These are phyloP conservation scores for Botrytis cinerea DNA, from an alignment of 2,329 filamentous ascomycete genomes.

Conservation along the genomic window DNA sequence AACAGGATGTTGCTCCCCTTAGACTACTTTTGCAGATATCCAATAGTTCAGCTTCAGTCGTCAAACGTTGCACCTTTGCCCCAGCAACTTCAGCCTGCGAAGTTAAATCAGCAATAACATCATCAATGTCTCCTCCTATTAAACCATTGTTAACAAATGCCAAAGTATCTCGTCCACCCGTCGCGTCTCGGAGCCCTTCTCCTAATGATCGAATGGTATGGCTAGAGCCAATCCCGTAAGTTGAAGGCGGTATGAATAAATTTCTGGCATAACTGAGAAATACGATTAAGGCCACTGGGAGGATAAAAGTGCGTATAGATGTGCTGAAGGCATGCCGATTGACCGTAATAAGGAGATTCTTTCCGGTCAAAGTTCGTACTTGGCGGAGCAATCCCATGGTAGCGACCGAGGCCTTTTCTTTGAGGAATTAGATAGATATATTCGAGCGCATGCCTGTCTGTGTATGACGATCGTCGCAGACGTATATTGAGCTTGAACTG, in stretches of 20 bases:
- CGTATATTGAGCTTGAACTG: not conserved
- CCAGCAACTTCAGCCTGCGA: conserved; percentile 57
- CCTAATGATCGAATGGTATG: conserved; percentile 63
- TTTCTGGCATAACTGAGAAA: conserved; percentile 75
- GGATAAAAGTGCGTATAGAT: conserved; percentile 57
- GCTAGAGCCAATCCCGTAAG: conserved; percentile 69
- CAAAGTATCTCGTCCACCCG: conserved; percentile 64
- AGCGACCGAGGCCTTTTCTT: conserved; percentile 10
- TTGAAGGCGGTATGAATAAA: conserved; percentile 76
- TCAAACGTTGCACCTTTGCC: conserved; percentile 56
- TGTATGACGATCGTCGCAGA: not conserved
- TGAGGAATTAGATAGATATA: not conserved
- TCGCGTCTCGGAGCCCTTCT: conserved; percentile 61
- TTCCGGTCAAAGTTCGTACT: conserved; percentile 60
- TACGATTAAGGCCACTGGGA: conserved; percentile 59
- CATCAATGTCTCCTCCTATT: conserved; percentile 68
- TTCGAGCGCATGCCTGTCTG: not conserved
- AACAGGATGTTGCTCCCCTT: conserved; percentile 69
- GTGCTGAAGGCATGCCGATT: conserved; percentile 56
- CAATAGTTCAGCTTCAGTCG: conserved; percentile 58
- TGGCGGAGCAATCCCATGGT: conserved; percentile 57
- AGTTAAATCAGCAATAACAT: conserved; percentile 65
- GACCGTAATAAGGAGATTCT: conserved; percentile 62
- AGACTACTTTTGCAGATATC: conserved; percentile 64
- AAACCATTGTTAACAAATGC: conserved; percentile 78